Conservation (phyloP, 176 grass and related monocot species). For the Eleusine indica region DNA sequence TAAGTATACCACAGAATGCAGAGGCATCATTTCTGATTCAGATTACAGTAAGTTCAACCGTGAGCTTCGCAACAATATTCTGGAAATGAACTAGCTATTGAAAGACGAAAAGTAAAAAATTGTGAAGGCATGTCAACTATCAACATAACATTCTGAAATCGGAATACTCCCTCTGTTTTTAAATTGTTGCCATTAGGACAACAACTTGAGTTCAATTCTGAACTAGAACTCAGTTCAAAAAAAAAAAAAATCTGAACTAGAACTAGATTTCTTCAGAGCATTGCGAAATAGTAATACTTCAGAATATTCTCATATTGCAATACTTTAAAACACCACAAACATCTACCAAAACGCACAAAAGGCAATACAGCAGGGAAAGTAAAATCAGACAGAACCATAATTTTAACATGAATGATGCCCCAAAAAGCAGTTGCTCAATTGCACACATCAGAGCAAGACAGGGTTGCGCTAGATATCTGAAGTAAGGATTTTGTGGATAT, state of each 20-base stretch:
- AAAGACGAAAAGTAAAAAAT: background rate
- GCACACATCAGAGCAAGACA: background rate
- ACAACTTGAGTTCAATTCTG: too few species aligned
- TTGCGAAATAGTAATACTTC: background rate
- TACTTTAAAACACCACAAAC: background rate
- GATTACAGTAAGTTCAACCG: background rate
- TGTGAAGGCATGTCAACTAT: constrained; percentile 21
- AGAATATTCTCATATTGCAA: background rate
- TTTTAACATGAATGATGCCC: background rate
- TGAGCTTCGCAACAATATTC: constrained; percentile 1
- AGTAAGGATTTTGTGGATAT: background rate
- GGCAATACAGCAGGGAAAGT: background rate
- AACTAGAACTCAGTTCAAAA: too few species aligned
- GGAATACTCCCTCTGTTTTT: too few species aligned
- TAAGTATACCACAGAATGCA: background rate
- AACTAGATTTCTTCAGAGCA: background rate
- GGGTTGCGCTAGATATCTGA: background rate
- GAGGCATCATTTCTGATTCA: constrained; percentile 14
- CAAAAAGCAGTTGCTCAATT: background rate
- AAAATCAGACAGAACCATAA: background rate
- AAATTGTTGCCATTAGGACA: too few species aligned
- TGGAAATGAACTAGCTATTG: constrained; percentile 11
- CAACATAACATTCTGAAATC: background rate
- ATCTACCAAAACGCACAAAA: constrained; percentile 12
- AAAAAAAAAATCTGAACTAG: too few species aligned